Evolutionary conservation across 805 yeast species (phyloP), one percentile per base, ranked within the genome.

Genomic region (Candida lessepsii): DNA sequence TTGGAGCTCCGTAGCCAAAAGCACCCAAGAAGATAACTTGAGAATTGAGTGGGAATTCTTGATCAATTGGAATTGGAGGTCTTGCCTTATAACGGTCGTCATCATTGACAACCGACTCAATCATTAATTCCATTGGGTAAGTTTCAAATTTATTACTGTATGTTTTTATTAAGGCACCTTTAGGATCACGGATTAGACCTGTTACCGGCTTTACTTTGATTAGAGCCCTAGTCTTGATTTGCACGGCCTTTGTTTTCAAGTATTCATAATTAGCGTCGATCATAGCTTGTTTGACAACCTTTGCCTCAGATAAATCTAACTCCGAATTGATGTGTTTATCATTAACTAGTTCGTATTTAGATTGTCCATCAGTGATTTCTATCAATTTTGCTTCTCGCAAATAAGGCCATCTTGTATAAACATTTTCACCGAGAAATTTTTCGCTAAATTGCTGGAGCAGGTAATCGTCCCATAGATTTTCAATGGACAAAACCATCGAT

Each of bases 341-440:
- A n/a, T 37, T 23, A 2, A 39, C 39, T 25, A 59, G 56, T 37
- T 70, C 77, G 51, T 76, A 85, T 32, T 67, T 70, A 51, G 60
- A 63, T 13, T 67, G 60, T 10, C 71, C 75, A 57, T 85, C 90
- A 25, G 71, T 58, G 3, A 91, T 76, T 16, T 74, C 71, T 9
- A 80, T 67, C 29, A 91, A 80, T 53, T 76, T 79, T 8, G 89
- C 83, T 63, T 91, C 97, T 50, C 81, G 75, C 49, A 93, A 67
- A 54, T 79, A 86, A n/a, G 99, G 99, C 91, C 96, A 93, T 50
- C 82, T 78, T 9, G 86, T 77, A 57, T 81, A 90, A 2, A 86
- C 83, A 36, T 79, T 62, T 42, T 79, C 72, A 33, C 80, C 81
- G 40, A 84, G 51, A 41, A 73, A 78, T 52, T 80, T 73, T 42